Evolutionary conservation across 495 filamentous ascomycete genomes (phyloP), one percentile per base, ranked within the genome.

Genomic region (Aspergillus taichungensis): DNA sequence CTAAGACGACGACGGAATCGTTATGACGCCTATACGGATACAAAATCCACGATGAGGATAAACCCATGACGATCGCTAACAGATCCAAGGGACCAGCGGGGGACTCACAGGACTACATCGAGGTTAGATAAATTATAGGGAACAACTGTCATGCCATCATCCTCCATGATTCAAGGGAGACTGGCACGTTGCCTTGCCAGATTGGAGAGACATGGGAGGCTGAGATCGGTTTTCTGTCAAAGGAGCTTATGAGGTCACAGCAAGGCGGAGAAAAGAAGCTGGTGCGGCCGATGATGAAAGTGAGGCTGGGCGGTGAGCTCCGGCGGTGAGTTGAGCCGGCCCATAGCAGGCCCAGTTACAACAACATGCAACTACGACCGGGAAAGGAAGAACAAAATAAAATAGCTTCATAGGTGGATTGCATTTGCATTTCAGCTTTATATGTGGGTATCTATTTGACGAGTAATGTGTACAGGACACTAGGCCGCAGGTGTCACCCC

Each of bases 1-100:
- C 90, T 55, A 85, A 88, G 38, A 97, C 79, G 13, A 98, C 94
- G 42, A 98, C 81, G 4, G 89, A 83, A 60, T 92, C 84, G 56
- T 90, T 83, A 61, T 95, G 88, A 51, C 92, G 92, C 28, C 91
- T 97, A 32, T 43, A 24, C 18, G 18, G 18, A 24, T 4, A 24
- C 18, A 24, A 24, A 24, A 2, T 24, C 18, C 18, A 24, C 18
- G 18, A 24, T 24, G 18, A 24, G 18, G 18, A 24, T 24, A 24
- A 24, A 24, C 18, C 18, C 18, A 24, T 24, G 18, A 24, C 18
- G 18, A 24, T 24, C 18, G 18, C 18, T 24, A 24, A 24, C 4
- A 24, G 18, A 24, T 24, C 18, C 1, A 24, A 24, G 13, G 5
- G 12, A 12, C 7, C 1, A 40, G 28, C 9, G 32, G 34, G 34